Base-by-base conservation (phyloP, 345 rosid genomes). In the Euphorbia tirucalli region DNA sequence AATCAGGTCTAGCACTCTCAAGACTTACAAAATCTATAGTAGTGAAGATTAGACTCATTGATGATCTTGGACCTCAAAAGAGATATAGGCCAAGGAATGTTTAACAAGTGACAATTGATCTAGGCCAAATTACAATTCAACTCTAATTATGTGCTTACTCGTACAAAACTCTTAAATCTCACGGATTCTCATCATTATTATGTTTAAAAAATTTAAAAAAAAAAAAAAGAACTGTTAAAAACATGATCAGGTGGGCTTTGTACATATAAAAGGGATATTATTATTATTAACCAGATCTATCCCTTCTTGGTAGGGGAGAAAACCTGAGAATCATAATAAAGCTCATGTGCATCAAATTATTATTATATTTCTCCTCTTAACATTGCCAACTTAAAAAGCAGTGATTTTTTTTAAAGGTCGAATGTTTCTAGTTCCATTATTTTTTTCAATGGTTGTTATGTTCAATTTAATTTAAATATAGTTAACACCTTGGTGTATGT, bases 291-390 rank as follows among this genome's bases (percentile, higher is more conserved):
- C 25, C 25, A 24, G 28, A 73, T 18, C 59, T 43, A 3, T 72
- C n/a, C 43, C 21, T 68, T 73, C 30, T 71, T 61, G 70, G 66
- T 60, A 54, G 59, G 64, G 61, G 60, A 78, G 50, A 70, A 65
- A 32, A 61, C 13, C 61, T 44, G 72, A 25, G 14, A 70, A 58
- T n/a, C 44, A 66, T 74, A 72, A 79, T 71, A 35, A 11, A 71
- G 65, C 11, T 60, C 56, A 65, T 65, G 57, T 65, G 57, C 69
- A 37, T 65, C n/a, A 46, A 41, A 7, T 7, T 46, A 46, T 46
- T 46, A 46, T 35, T 35, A 3, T 35, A 35, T 35, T n/a, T n/a
- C n/a, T n/a, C n/a, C n/a, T n/a, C n/a, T n/a, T n/a, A n/a, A n/a
- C n/a, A n/a, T n/a, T n/a, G n/a, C n/a, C n/a, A 11, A 55, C 8